Conservation (phyloP, 148 eudicot genomes). For the Rhododendron ovatum region DNA sequence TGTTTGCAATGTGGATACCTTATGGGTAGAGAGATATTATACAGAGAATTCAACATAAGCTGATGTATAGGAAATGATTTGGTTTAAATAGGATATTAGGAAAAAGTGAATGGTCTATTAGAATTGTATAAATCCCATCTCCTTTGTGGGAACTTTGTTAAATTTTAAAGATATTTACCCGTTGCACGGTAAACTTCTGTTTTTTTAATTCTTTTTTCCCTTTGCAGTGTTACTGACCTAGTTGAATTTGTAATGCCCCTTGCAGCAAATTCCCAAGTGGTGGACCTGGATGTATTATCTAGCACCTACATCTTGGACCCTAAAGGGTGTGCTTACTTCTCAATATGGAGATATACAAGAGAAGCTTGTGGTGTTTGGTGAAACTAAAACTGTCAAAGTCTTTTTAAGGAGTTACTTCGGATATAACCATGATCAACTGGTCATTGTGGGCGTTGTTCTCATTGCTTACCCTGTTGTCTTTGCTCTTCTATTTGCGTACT, state of each 20-base stretch:
- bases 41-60: background rate
- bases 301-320: conserved; percentile 61
- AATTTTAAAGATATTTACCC: background rate
- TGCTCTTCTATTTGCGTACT: conserved; percentile 54
- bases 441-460: conserved; percentile 44
- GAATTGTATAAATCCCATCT: background rate
- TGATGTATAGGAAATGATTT: background rate
- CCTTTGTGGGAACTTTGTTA: background rate
- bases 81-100: background rate
- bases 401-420: conserved; percentile 66
- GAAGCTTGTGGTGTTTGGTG: conserved; percentile 39
- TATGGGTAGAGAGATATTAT: background rate
- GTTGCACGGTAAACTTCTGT: background rate
- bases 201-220: background rate
- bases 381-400: conserved; percentile 31
- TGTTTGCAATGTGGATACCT: background rate
- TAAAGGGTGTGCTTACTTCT: conserved; percentile 55
- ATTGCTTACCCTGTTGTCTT: conserved; percentile 48
- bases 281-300: conserved; percentile 76
- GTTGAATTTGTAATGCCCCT: background rate
- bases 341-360: conserved; percentile 64
- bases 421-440: conserved; percentile 41
- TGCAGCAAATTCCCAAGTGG: conserved; percentile 74
- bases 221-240: background rate
- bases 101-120: background rate